Base-by-base conservation (phyloP, 768 basidiomycete genomes). In the Lactarius pseudohatsudake region DNA sequence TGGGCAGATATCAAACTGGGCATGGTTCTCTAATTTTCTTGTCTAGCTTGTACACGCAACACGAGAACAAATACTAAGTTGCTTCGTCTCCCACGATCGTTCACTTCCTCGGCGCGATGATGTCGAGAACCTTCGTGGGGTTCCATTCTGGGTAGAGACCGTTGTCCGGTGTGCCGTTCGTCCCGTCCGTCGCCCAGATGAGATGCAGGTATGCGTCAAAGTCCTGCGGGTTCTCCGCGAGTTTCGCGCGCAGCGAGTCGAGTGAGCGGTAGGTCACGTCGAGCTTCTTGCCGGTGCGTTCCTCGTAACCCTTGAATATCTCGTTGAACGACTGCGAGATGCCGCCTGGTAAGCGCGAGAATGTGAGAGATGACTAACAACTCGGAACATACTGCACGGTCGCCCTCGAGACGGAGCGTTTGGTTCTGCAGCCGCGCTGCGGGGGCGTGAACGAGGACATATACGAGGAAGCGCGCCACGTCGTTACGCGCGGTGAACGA, bases 401-500 rank as follows among this genome's bases (percentile, higher is more conserved):
- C 67, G 2, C 68, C 71, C 30, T 70, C 67, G 13, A 70, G 55
- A 55, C 69, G 69, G 8, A 71, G 43, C 30, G 41, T 54, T 18
- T 61, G 54, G 22, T 62, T 58, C 18, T 69, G 53, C 20, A 72
- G 43, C 20, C 71, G 58, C 41, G 71, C 59, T 11, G 55, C 53
- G 18, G 72, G 64, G 32, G 61, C 58, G n/a, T 62, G 43, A 26
- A 70, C 67, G n/a, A 71, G 61, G 18, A 69, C 72, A 57, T 73
- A 54, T 15, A 50, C 69, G 15, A 73, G 60, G 67, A 66, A 73
- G 34, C 69, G 64, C 10, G 67, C 69, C 18, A 67, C 53, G 16
- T 73, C 71, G 32, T 13, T 45, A 36, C 72, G 64, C 43, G 64
- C n/a, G n/a, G 72, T 73, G 54, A 59, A 73, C 20, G 71, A 67